Evolutionary conservation across 768 basidiomycete genomes (phyloP).

Genomic region (Lentinula edodes): DNA sequence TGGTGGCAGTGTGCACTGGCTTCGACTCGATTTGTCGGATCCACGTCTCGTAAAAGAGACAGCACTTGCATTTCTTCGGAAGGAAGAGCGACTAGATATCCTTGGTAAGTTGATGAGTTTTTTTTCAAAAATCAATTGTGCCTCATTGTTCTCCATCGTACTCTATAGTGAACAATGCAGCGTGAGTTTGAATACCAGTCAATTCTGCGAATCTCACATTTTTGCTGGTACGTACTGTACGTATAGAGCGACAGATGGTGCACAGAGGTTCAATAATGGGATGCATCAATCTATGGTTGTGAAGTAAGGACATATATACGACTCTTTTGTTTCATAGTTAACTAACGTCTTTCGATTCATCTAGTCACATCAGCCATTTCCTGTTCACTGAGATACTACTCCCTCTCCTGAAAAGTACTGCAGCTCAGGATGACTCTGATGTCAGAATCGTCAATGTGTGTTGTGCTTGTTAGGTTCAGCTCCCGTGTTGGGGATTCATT

Average conservation of each 20-base stretch:
- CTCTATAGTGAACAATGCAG: slow-evolving; percentile 5
- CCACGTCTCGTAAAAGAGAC: slow-evolving; percentile 26
- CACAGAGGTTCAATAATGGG: slow-evolving; percentile 9
- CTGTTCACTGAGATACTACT: slow-evolving; percentile 50
- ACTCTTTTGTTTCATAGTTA: background rate
- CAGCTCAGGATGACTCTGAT: slow-evolving; percentile 40
- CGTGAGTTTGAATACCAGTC: slow-evolving; percentile 6
- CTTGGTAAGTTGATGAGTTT: slow-evolving; percentile 27
- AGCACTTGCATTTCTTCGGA: slow-evolving; percentile 30
- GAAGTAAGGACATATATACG: slow-evolving; percentile 28
- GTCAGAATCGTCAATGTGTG: slow-evolving; percentile 57
- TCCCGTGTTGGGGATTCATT: background rate
- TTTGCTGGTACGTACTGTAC: background rate
- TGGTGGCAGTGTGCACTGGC: slow-evolving; percentile 26
- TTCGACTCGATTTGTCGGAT: slow-evolving; percentile 34
- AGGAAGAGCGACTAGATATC: slow-evolving; percentile 38
- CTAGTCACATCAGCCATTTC: slow-evolving; percentile 49
- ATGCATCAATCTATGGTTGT: slow-evolving; percentile 27
- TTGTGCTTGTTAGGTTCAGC: too few species aligned
- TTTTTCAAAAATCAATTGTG: slow-evolving; percentile 9
- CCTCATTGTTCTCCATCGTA: too few species aligned
- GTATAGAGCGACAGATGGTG: background rate
- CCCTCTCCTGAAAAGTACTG: slow-evolving; percentile 46
- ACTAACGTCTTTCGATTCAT: background rate
- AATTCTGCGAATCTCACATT: too few species aligned